phyloP scores from a whole-genome alignment of 1,284 basidiomycete species.

The Ceraceosorus guamensis region DNA sequence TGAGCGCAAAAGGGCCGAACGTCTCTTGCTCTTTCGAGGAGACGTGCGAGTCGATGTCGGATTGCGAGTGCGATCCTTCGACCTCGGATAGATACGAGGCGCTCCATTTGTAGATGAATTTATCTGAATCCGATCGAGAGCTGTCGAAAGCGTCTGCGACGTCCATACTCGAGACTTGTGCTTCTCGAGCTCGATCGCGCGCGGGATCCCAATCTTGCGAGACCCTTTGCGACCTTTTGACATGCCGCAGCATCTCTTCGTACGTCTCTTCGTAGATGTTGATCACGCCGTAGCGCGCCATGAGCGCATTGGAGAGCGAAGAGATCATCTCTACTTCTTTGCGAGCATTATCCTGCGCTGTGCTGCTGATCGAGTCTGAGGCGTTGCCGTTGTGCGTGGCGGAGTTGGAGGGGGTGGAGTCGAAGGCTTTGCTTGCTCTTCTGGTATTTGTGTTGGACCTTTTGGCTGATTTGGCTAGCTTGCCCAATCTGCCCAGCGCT shows the following conservation, averaged over 20 bases:
- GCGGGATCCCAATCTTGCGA: constrained; percentile 42
- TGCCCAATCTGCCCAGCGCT: constrained; percentile 77
- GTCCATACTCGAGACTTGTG: too few relatives aligned
- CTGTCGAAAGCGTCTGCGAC: too few relatives aligned
- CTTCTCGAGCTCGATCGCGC: constrained; percentile 6
- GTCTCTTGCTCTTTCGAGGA: too few relatives aligned
- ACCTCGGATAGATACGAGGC: constrained; percentile 37
- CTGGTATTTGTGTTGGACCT: constrained; percentile 26
- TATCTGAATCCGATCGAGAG: too few relatives aligned
- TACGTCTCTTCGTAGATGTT: constrained; percentile 45
- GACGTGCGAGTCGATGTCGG: too few relatives aligned
- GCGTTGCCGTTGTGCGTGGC: background rate
- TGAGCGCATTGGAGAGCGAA: constrained; percentile 34
- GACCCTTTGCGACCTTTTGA: constrained; percentile 34
- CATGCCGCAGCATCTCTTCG: constrained; percentile 30
- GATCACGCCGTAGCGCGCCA: constrained; percentile 35
- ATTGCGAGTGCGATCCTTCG: too few relatives aligned
- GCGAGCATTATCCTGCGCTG: constrained; percentile 9
- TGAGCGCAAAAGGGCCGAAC: constrained; percentile 34
- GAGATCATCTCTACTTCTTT: constrained; percentile 32
- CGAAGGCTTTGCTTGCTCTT: constrained; percentile 8
- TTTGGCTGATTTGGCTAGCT: constrained; percentile 51
- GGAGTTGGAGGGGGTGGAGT: background rate
- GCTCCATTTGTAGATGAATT: constrained; percentile 42
- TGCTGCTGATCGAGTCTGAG: background rate